Base-by-base conservation (phyloP, 1,284 basidiomycete genomes). In the Apiotrichum brassicae region DNA sequence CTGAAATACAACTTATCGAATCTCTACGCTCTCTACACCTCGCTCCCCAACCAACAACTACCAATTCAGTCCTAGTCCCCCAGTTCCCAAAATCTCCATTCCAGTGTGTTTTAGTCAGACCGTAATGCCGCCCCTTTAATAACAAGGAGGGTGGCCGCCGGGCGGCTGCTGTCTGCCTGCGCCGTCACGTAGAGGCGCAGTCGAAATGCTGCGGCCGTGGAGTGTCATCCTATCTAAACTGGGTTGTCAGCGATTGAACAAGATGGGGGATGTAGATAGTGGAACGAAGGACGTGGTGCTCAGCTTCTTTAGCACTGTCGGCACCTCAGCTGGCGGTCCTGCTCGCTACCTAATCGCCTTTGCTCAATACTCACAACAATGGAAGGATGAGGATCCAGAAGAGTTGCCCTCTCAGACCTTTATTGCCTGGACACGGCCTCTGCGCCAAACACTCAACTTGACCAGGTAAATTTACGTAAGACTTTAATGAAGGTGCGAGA, bases 111-210 rank as follows among this genome's bases (percentile, higher is more conserved):
- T 25, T 52, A 62, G 59, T 66, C 64, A 66, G 64, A 66, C 64
- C 64, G 44, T 57, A 50, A 53, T 35, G 43, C 62, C 62, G 62
- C 61, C 62, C 61, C 64, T 61, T 61, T 62, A 43, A 46, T 61
- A 66, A 66, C 64, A 66, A 66, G 64, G 64, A 64, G 48, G 49
- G 51, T 59, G 62, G 61, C 61, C 62, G 64, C 64, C 64, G 56
- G 57, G 62, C 64, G 61, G 60, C 61, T 58, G 54, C 57, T 64
- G 60, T 66, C 64, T 49, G 36, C 40, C 59, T 48, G 54, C 49
- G 55, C 59, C 52, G 12, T 19, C 45, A 22, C 47, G 34, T n/a
- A 34, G 34, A 37, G 46, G 60, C 54, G 46, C 53, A 58, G 56
- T 63, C 60, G 55, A 59, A 58, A 45, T 49, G 53, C 58, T 65